These are phyloP conservation scores for Candida neerlandica DNA, from an alignment of 1,139 yeast species.

Conservation along the genomic window DNA sequence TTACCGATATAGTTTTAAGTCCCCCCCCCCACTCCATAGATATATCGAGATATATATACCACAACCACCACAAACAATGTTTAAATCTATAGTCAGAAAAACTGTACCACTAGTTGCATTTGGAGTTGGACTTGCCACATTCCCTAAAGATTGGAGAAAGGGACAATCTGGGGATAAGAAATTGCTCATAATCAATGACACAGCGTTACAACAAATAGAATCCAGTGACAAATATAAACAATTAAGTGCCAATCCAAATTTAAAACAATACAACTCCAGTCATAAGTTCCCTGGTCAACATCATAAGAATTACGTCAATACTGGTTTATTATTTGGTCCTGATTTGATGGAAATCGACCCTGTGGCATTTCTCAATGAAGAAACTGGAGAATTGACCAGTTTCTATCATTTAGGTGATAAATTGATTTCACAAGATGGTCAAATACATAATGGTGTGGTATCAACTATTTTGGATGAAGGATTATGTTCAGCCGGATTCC, in stretches of 20 bases:
- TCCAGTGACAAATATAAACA: slow-evolving; percentile 32
- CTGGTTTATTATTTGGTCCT: slow-evolving; percentile 66
- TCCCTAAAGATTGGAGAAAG: slow-evolving; percentile 45
- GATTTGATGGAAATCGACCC: slow-evolving; percentile 70
- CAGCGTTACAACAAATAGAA: slow-evolving; percentile 34
- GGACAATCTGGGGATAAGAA: slow-evolving; percentile 21
- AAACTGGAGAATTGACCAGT: slow-evolving; percentile 52
- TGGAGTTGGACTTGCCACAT: slow-evolving; percentile 47
- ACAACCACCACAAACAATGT: slow-evolving; percentile 18
- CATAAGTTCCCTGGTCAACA: slow-evolving; percentile 63
- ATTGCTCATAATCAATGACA: slow-evolving; percentile 32
- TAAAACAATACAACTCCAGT: slow-evolving; percentile 33
- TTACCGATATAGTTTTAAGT: neutral
- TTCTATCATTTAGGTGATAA: slow-evolving; percentile 73
- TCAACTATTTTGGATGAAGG: slow-evolving; percentile 87
- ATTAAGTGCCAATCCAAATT: slow-evolving; percentile 29
- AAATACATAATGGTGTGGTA: slow-evolving; percentile 84
- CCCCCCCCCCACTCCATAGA: too few species aligned
- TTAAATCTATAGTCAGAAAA: slow-evolving; percentile 26
- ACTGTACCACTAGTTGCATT: slow-evolving; percentile 45
- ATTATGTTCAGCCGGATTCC: slow-evolving; percentile 84
- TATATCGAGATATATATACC: too few species aligned
- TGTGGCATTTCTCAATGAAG: slow-evolving; percentile 50
- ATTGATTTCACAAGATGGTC: slow-evolving; percentile 68
- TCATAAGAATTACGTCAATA: slow-evolving; percentile 61